Evolutionary conservation across 1,284 basidiomycete genomes (phyloP).

Genomic region (Cutaneotrichosporon cavernicola): DNA sequence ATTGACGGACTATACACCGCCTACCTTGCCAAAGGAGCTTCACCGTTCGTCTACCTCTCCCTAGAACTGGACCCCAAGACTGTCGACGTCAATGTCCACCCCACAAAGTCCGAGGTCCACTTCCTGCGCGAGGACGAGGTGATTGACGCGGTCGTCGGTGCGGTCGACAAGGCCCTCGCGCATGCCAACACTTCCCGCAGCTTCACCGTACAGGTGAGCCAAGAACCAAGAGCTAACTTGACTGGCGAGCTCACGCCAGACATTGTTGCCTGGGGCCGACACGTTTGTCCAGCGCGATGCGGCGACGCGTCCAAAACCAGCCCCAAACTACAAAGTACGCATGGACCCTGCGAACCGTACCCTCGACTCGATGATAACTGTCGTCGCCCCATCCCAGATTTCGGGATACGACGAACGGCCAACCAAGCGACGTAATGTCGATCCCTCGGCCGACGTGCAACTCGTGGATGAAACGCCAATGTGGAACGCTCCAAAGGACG

Average conservation of each 20-base stretch:
- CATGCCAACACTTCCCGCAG: slow-evolving; percentile 65
- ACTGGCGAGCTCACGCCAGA: slow-evolving; percentile 23
- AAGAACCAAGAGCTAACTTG: neutral
- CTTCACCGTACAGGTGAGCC: slow-evolving; percentile 69
- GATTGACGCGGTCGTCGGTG: slow-evolving; percentile 73
- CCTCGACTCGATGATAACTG: slow-evolving; percentile 83
- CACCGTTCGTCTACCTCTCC: slow-evolving; percentile 89
- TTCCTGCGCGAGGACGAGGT: slow-evolving; percentile 92
- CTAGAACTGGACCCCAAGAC: slow-evolving; percentile 79
- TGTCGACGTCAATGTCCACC: slow-evolving; percentile 97
- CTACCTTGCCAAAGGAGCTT: slow-evolving; percentile 86
- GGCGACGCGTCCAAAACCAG: slow-evolving; percentile 38
- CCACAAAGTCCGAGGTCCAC: slow-evolving; percentile 94
- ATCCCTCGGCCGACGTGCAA: slow-evolving; percentile 22
- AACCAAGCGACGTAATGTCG: slow-evolving; percentile 35
- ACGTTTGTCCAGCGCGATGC: slow-evolving; percentile 27
- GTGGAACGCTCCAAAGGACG: slow-evolving; percentile 34
- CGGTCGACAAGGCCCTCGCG: slow-evolving; percentile 66
- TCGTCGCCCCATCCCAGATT: slow-evolving; percentile 40
- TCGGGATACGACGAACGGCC: slow-evolving; percentile 31
- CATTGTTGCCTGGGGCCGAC: slow-evolving; percentile 49
- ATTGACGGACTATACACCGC: slow-evolving; percentile 82
- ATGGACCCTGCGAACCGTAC: slow-evolving; percentile 85
- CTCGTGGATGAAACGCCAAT: slow-evolving; percentile 28
- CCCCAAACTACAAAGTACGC: slow-evolving; percentile 86